Percentiles rank a stretch among this genome's conserved stretches.
These are phyloP conservation scores for Ophiosphaerella herpotricha DNA, from an alignment of 2,329 filamentous ascomycete genomes.

Conservation along the genomic window DNA sequence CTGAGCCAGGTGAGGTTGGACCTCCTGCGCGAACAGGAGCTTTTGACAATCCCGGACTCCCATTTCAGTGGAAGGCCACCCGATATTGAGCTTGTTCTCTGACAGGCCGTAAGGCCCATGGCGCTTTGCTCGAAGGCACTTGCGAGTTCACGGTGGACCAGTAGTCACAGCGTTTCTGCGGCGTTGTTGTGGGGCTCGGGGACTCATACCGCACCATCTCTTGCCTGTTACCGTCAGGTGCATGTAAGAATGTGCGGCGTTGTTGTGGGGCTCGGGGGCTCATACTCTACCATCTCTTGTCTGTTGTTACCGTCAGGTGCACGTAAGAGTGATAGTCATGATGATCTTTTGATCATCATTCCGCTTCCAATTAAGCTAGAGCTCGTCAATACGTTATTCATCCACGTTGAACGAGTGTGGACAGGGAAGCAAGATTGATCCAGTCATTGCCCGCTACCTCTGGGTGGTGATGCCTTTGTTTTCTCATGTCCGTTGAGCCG, in stretches of 20 bases:
- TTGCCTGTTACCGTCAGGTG: conserved; percentile 8
- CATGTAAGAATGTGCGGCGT: not conserved
- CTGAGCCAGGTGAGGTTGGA: conserved; percentile 28
- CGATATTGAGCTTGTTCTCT: conserved; percentile 30
- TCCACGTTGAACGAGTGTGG: conserved; percentile 48
- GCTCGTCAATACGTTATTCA: conserved; percentile 43
- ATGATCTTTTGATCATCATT: conserved; percentile 10
- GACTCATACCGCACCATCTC: conserved; percentile 5
- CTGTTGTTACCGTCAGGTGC: conserved; percentile 8
- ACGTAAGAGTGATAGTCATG: conserved; percentile 1
- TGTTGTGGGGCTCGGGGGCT: conserved; percentile 15
- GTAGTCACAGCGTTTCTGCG: not conserved
- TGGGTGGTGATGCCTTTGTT: conserved; percentile 36
- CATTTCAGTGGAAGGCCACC: conserved; percentile 37
- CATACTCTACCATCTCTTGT: conserved; percentile 3
- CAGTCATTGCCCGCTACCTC: conserved; percentile 31
- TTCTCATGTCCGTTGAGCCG: conserved; percentile 25
- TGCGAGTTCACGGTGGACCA: not conserved
- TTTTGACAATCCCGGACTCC: conserved; percentile 26
- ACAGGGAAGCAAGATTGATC: conserved; percentile 48
- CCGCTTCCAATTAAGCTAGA: conserved; percentile 50
- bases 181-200: conserved; percentile 14
- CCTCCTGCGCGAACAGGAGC: conserved; percentile 24
- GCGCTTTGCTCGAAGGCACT: conserved; percentile 38
- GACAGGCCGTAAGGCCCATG: conserved; percentile 39